Evolutionary conservation across 2,329 filamentous ascomycete species (phyloP).

Genomic region (Aspergillus aculeatus): DNA sequence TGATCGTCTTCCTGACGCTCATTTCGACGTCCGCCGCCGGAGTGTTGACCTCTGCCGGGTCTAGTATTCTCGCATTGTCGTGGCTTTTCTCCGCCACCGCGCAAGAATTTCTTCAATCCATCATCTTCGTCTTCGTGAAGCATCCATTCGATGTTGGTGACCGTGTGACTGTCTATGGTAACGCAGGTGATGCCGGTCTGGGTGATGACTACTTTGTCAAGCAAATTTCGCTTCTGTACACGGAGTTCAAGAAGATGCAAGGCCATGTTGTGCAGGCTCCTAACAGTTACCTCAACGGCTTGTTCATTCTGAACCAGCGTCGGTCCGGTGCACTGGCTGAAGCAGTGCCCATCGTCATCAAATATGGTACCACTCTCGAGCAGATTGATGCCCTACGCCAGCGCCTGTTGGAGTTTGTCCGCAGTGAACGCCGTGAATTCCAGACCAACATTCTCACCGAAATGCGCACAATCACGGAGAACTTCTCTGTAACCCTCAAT

Average conservation of each 20-base stretch:
- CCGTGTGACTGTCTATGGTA: slow-evolving; percentile 86
- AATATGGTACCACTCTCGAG: slow-evolving; percentile 80
- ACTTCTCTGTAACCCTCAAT: slow-evolving; percentile 83
- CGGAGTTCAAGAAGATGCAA: slow-evolving; percentile 98
- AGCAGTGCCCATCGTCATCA: slow-evolving; percentile 77
- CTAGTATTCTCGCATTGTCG: slow-evolving; percentile 80
- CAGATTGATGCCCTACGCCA: slow-evolving; percentile 80
- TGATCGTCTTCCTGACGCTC: slow-evolving; percentile 84
- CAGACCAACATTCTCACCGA: slow-evolving; percentile 84
- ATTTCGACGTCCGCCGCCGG: slow-evolving; percentile 88
- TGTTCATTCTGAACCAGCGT: slow-evolving; percentile 94
- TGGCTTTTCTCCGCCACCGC: slow-evolving; percentile 93
- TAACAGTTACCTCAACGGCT: slow-evolving; percentile 86
- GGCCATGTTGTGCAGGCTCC: slow-evolving; percentile 94
- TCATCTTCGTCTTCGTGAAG: slow-evolving; percentile 95
- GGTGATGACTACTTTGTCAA: slow-evolving; percentile 97
- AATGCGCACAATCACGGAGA: slow-evolving; percentile 73
- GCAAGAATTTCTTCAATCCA: slow-evolving; percentile 89
- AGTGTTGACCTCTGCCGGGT: slow-evolving; percentile 85
- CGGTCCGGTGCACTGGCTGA: slow-evolving; percentile 86
- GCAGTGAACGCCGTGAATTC: slow-evolving; percentile 83
- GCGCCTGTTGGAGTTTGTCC: slow-evolving; percentile 78
- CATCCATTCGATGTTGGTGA: slow-evolving; percentile 97
- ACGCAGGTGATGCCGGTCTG: slow-evolving; percentile 71
- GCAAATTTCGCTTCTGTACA: slow-evolving; percentile 88